These are phyloP conservation scores for Tripterygium wilfordii DNA, from an alignment of 177 flowering plant genomes.

Conservation along the genomic window DNA sequence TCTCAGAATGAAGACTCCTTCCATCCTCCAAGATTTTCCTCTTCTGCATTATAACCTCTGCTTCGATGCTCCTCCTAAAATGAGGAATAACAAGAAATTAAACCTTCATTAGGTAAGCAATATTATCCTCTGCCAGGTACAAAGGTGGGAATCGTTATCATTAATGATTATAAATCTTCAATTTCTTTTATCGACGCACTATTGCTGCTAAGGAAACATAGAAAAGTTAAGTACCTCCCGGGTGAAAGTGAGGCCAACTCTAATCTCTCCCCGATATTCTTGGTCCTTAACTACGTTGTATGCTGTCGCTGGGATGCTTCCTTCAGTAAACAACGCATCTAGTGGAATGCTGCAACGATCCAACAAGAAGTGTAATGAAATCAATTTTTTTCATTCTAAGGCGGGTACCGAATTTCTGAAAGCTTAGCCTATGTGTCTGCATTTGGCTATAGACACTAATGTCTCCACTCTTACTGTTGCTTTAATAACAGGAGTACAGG, in stretches of 20 bases:
- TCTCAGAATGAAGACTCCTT: constrained; percentile 5
- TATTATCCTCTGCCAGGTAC: too few relatives aligned
- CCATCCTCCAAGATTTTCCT: constrained; percentile 4
- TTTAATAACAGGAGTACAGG: too few relatives aligned
- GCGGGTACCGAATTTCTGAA: too few relatives aligned
- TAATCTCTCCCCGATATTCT: constrained; percentile 63
- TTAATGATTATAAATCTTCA: background rate
- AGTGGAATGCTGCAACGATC: constrained; percentile 48
- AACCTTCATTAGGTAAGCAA: background rate
- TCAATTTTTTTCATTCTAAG: too few relatives aligned
- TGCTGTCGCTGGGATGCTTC: constrained; percentile 46
- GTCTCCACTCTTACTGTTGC: too few relatives aligned
- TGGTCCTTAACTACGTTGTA: constrained; percentile 74
- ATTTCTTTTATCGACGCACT: background rate
- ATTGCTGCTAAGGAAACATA: background rate
- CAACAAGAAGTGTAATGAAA: too few relatives aligned
- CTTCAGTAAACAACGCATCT: constrained; percentile 48
- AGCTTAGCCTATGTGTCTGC: too few relatives aligned
- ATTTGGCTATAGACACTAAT: too few relatives aligned
- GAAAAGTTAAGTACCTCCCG: constrained; percentile 35
- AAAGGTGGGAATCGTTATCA: too few relatives aligned
- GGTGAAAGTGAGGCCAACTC: constrained; percentile 51
- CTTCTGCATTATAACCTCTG: background rate
- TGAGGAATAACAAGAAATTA: background rate
- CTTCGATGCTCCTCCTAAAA: constrained; percentile 1